phyloP scores from a whole-genome alignment of 495 filamentous ascomycete genomes.

The Lasiosphaeria miniovina region DNA sequence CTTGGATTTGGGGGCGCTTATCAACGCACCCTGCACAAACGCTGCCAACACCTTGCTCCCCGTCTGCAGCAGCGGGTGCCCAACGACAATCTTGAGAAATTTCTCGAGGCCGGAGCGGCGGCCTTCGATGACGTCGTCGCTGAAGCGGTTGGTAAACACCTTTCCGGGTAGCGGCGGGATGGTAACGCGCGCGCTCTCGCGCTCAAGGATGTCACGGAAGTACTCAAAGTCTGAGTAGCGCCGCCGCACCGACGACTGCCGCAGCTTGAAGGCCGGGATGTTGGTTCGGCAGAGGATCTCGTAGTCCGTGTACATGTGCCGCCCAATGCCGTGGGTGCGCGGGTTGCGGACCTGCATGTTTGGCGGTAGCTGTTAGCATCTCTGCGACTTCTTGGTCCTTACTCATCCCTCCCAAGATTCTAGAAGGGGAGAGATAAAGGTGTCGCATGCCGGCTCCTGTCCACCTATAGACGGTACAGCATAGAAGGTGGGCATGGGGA shows the following conservation, averaged over 20 bases:
- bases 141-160: slow-evolving; percentile 97
- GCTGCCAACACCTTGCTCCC: slow-evolving; percentile 93
- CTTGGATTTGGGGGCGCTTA: background rate
- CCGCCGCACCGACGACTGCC: slow-evolving; percentile 75
- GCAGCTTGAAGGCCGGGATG: slow-evolving; percentile 96
- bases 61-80: slow-evolving; percentile 93
- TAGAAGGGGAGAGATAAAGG: background rate
- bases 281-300: slow-evolving; percentile 96
- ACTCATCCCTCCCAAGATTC: background rate
- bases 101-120: slow-evolving; percentile 86
- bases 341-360: slow-evolving; percentile 78
- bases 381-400: no score
- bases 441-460: no score
- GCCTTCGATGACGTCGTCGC: slow-evolving; percentile 97
- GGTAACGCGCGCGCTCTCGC: slow-evolving; percentile 88
- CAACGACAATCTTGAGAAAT: slow-evolving; percentile 96
- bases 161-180: slow-evolving; percentile 96
- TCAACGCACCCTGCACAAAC: slow-evolving; percentile 85
- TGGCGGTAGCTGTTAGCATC: background rate
- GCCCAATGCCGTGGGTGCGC: slow-evolving; percentile 89
- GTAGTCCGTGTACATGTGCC: slow-evolving; percentile 98
- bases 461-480: no score
- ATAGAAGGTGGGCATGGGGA: no score
- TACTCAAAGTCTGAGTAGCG: slow-evolving; percentile 98
- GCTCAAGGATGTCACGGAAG: slow-evolving; percentile 96